phyloP scores from a whole-genome alignment of 2,329 filamentous ascomycete genomes.

The Paecilomyces formosus region DNA sequence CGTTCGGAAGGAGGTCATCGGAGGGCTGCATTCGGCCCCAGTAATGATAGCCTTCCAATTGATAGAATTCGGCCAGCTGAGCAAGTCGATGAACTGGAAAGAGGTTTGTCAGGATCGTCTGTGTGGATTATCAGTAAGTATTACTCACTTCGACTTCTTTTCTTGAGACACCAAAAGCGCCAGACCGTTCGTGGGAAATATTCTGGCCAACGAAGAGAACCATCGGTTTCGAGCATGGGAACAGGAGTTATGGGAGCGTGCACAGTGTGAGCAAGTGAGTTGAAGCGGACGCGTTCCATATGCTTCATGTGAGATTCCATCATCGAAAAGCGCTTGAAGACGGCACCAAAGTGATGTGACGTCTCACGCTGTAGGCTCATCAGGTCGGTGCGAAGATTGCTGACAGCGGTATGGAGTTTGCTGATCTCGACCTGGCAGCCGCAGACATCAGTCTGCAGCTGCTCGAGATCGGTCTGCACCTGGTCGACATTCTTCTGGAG shows the following conservation, averaged over 20 bases:
- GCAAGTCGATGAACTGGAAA: conserved; percentile 29
- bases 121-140: background rate
- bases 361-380: conserved; percentile 27
- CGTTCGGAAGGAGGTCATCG: conserved; percentile 18
- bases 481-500: conserved; percentile 31
- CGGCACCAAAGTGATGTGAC: conserved; percentile 19
- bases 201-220: conserved; percentile 26
- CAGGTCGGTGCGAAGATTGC: conserved; percentile 28
- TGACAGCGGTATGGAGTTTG: conserved; percentile 27
- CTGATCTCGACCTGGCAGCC: conserved; percentile 28
- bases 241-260: conserved; percentile 31
- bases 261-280: conserved; percentile 30
- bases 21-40: conserved; percentile 28
- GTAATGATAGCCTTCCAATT: conserved; percentile 31
- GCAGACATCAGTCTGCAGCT: conserved; percentile 26
- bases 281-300: conserved; percentile 31
- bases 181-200: conserved; percentile 33
- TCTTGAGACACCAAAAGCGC: conserved; percentile 37
- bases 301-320: conserved; percentile 28
- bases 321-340: conserved; percentile 20
- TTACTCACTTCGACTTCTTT: conserved; percentile 31
- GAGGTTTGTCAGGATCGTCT: conserved; percentile 4
- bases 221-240: conserved; percentile 26
- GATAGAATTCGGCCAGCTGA: conserved; percentile 33
- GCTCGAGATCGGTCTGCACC: conserved; percentile 26